A percentile compares a stretch with the other conserved stretches of the same genome.
Evolutionary conservation across 352 stramenopile species (phyloP).

Genomic region (Blastocystis sp.): DNA sequence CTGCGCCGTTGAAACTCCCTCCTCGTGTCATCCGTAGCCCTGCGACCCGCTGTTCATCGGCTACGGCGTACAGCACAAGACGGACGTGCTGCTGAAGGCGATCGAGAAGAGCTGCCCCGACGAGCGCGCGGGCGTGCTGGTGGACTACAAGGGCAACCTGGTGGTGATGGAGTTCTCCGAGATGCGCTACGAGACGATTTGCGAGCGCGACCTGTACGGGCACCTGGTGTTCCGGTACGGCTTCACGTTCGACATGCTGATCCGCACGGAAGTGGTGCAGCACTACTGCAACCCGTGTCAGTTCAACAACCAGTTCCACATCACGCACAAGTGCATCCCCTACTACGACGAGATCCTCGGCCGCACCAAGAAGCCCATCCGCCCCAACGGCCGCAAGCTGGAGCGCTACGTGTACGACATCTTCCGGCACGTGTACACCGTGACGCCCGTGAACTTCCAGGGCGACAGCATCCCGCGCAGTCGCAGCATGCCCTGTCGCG

Average conservation of each 20-base stretch:
- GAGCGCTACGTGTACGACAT: neutral
- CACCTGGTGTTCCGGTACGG: neutral
- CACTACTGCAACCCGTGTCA: neutral
- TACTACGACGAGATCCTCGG: neutral
- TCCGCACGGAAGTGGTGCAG: neutral
- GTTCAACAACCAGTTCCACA: neutral
- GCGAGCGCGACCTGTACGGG: neutral
- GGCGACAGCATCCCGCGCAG: neutral
- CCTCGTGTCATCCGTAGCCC: neutral
- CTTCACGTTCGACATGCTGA: neutral
- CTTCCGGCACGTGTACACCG: neutral
- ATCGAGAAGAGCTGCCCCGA: neutral
- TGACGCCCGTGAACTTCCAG: neutral
- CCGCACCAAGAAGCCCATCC: neutral
- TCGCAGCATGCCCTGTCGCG: neutral
- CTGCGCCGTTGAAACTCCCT: neutral
- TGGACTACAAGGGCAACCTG: neutral
- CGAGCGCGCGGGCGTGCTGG: neutral
- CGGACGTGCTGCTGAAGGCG: neutral
- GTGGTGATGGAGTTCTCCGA: neutral
- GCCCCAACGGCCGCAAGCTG: neutral
- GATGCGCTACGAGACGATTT: neutral
- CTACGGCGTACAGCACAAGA: neutral
- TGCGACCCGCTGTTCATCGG: neutral
- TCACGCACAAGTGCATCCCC: neutral